These are phyloP conservation scores for Vitis hybrid DNA, from an alignment of 177 flowering plant genomes.

Conservation along the genomic window DNA sequence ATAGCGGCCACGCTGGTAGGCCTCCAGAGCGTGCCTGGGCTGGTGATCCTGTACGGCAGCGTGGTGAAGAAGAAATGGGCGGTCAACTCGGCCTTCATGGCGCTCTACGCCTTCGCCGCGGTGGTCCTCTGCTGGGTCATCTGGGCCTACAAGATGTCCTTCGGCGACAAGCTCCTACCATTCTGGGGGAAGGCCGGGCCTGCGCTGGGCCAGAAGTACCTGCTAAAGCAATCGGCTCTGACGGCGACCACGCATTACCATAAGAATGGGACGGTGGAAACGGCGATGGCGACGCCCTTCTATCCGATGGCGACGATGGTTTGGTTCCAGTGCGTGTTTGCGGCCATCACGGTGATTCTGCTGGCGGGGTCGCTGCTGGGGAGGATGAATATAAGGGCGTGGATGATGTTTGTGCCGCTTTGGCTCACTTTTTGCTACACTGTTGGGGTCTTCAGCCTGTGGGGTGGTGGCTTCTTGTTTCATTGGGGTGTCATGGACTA, in stretches of 20 bases:
- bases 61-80: conserved; percentile 26
- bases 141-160: conserved; percentile 27
- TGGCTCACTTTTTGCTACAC: conserved; percentile 23
- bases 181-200: conserved; percentile 26
- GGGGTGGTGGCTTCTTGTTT: conserved; percentile 28
- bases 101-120: conserved; percentile 21
- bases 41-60: conserved; percentile 22
- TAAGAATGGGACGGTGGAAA: conserved; percentile 10
- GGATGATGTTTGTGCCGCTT: conserved; percentile 26
- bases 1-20: conserved; percentile 19
- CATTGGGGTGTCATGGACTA: conserved; percentile 28
- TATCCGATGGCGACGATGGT: conserved; percentile 26
- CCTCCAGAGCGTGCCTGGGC: conserved; percentile 21
- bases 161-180: conserved; percentile 21
- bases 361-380: conserved; percentile 22
- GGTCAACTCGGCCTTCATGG: conserved; percentile 25
- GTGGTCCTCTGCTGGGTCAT: conserved; percentile 21
- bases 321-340: conserved; percentile 26
- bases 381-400: conserved; percentile 23
- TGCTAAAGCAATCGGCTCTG: conserved; percentile 16
- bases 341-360: conserved; percentile 18
- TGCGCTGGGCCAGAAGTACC: conserved; percentile 23
- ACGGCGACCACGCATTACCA: conserved; percentile 12
- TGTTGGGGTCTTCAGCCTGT: conserved; percentile 19
- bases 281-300: conserved; percentile 14